These are phyloP conservation scores for Ophiocordyceps sinensis DNA, from an alignment of 2,329 filamentous ascomycete species.

Conservation along the genomic window DNA sequence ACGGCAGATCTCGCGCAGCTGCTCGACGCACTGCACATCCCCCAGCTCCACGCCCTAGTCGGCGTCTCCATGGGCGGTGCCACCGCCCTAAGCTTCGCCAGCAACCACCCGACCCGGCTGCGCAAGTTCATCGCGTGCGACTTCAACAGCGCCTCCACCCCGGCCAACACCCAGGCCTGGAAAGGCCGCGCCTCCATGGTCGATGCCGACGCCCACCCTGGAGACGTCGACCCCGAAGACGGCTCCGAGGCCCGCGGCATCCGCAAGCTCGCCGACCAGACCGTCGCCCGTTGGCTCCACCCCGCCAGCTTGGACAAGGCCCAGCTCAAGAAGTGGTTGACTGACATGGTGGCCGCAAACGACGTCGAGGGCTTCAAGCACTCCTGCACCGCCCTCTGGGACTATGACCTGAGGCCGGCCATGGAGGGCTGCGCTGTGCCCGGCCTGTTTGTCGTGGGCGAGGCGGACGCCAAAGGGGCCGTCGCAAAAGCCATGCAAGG, in stretches of 20 bases:
- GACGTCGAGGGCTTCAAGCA: constrained; percentile 54
- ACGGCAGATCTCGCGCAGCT: constrained; percentile 52
- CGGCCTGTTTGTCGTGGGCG: constrained; percentile 57
- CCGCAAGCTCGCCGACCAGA: constrained; percentile 50
- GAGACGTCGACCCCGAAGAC: no score
- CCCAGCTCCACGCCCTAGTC: constrained; percentile 49
- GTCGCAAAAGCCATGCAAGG: constrained; percentile 68
- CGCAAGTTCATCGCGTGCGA: constrained; percentile 57
- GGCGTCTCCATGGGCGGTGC: constrained; percentile 75
- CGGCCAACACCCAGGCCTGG: constrained; percentile 68
- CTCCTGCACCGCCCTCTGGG: constrained; percentile 55
- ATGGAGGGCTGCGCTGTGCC: constrained; percentile 41
- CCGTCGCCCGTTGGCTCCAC: constrained; percentile 70
- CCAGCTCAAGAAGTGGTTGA: constrained; percentile 39
- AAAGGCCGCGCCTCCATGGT: constrained; percentile 58
- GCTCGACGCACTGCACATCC: constrained; percentile 54
- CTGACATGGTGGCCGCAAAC: constrained; percentile 55
- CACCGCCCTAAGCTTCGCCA: constrained; percentile 58
- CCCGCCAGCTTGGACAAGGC: constrained; percentile 30
- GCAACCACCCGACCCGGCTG: constrained; percentile 47
- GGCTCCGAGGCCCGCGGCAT: constrained; percentile 32
- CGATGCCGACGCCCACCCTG: constrained; percentile 37
- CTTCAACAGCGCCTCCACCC: constrained; percentile 59
- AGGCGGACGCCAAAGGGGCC: constrained; percentile 54
- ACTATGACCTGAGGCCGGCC: constrained; percentile 49